Percentiles rank a stretch among this genome's conserved stretches.
These are phyloP conservation scores for Scenedesmus sp. DNA, from an alignment of 163 green algal genomes.

Conservation along the genomic window DNA sequence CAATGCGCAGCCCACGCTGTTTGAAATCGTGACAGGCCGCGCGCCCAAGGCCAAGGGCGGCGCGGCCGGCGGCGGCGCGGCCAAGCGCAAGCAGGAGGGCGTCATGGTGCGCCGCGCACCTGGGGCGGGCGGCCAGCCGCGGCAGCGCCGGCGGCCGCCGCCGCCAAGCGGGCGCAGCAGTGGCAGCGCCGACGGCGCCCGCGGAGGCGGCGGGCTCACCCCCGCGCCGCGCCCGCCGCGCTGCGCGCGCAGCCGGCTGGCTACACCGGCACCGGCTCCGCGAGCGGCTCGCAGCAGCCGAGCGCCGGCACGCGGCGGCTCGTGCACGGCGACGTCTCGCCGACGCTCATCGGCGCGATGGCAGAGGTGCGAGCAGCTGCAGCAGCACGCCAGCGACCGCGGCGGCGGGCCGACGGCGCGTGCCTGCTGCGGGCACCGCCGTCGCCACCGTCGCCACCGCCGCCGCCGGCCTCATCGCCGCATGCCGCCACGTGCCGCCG, in stretches of 20 bases:
- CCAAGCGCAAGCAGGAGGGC: conserved; percentile 38
- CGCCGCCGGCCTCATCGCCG: background rate
- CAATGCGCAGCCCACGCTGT: conserved; percentile 89
- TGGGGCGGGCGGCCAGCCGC: no score
- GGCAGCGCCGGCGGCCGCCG: no score
- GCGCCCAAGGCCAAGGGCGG: conserved; percentile 1
- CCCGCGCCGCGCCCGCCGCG: no score
- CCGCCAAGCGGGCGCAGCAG: no score
- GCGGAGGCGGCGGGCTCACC: no score
- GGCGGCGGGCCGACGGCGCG: background rate
- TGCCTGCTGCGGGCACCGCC: no score
- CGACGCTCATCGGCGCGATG: conserved; percentile 24
- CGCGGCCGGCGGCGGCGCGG: conserved; percentile 11
- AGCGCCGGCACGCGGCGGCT: conserved; percentile 25
- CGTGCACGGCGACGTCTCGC: conserved; percentile 2
- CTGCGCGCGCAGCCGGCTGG: conserved; percentile 14
- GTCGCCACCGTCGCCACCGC: background rate
- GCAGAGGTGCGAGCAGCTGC: conserved; percentile 10
- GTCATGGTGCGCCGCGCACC: conserved; percentile 18
- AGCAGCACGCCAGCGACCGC: background rate
- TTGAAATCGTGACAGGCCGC: conserved; percentile 77
- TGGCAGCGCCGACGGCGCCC: no score
- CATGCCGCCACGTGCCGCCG: no score
- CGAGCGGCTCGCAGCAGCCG: conserved; percentile 11
- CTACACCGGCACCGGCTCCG: conserved; percentile 25